Evolutionary conservation across 2,329 filamentous ascomycete genomes (phyloP).

Genomic region (Colletotrichum karsti): DNA sequence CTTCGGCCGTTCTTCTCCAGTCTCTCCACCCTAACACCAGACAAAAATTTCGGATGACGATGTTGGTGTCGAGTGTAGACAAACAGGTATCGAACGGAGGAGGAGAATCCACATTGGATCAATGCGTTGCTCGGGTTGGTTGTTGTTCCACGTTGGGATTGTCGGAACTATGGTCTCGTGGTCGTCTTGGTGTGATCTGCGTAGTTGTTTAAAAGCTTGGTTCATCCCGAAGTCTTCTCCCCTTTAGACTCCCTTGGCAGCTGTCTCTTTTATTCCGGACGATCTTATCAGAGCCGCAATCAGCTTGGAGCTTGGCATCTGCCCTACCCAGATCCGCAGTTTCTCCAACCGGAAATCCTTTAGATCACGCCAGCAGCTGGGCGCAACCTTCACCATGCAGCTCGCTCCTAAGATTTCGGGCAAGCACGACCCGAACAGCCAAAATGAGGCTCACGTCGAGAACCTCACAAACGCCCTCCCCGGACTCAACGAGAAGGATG

Average conservation of each 20-base stretch:
- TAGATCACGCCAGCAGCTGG: background rate
- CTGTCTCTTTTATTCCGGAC: background rate
- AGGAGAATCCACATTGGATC: constrained; percentile 1
- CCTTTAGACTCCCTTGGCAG: background rate
- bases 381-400: constrained; percentile 3
- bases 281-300: constrained; percentile 17
- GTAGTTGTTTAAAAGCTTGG: constrained; percentile 9
- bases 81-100: background rate
- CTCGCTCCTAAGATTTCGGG: constrained; percentile 23
- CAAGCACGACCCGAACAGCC: constrained; percentile 23
- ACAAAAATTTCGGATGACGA: constrained; percentile 20
- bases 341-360: background rate
- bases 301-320: constrained; percentile 7
- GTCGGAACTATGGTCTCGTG: background rate
- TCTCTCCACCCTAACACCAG: constrained; percentile 18
- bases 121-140: constrained; percentile 15
- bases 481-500: constrained; percentile 35
- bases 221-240: background rate
- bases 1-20: constrained; percentile 27
- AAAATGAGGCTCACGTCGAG: constrained; percentile 25
- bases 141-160: background rate
- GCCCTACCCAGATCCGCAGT: background rate
- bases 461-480: constrained; percentile 14
- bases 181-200: background rate
- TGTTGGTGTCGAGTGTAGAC: constrained; percentile 21